phyloP scores from a whole-genome alignment of 2,329 filamentous ascomycete genomes.

The Chaetomiaceae sp. region DNA sequence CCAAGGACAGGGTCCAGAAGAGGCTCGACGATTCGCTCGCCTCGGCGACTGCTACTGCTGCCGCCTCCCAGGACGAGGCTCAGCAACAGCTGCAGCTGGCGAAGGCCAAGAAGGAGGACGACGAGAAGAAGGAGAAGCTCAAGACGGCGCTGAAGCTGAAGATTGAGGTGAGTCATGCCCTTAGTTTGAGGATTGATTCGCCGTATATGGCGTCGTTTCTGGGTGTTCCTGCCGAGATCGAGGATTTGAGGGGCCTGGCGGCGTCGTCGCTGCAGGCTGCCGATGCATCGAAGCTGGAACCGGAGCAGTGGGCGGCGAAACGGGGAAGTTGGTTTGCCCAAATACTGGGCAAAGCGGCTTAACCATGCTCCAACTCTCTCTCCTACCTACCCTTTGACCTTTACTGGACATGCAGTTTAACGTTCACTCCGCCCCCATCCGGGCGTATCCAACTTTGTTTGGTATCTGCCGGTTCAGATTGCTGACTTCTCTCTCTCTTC shows the following conservation, averaged over 20 bases:
- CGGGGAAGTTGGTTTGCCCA: neutral
- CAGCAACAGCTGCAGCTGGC: conserved; percentile 26
- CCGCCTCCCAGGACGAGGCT: conserved; percentile 27
- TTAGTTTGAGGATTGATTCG: conserved; percentile 11
- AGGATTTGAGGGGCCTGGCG: neutral
- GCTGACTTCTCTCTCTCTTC: neutral
- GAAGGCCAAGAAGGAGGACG: conserved; percentile 38
- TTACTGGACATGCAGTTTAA: too few species aligned
- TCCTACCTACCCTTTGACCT: neutral
- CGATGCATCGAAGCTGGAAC: neutral
- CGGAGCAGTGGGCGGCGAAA: neutral
- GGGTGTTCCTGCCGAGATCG: neutral
- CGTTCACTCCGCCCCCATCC: too few species aligned
- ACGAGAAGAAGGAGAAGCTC: conserved; percentile 50
- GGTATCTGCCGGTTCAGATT: neutral
- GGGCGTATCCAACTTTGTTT: neutral
- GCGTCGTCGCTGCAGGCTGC: neutral
- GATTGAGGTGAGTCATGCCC: conserved; percentile 48
- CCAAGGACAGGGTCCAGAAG: conserved; percentile 55
- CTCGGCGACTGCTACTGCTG: too few species aligned
- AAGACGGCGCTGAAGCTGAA: conserved; percentile 48
- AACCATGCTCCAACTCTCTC: neutral
- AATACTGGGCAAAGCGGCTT: neutral
- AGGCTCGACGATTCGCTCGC: conserved; percentile 40
- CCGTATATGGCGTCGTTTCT: conserved; percentile 9